A percentile compares a stretch with the other conserved stretches of the same genome.
Conservation (phyloP, 2,329 filamentous ascomycete species). For the Blumeriella jaapii region DNA sequence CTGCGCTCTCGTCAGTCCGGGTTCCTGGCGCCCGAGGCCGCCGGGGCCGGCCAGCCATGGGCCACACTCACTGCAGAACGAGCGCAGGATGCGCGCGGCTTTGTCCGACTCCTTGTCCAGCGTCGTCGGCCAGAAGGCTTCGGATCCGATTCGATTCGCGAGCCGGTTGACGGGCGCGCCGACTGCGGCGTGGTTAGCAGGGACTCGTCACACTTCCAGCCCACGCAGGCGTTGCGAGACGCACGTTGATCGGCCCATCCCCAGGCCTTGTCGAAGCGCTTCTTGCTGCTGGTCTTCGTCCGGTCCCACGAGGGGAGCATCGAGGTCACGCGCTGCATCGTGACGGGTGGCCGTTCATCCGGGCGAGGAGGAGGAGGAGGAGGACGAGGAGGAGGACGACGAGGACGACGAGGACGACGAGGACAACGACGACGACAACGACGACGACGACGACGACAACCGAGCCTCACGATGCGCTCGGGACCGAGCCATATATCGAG, state of each 20-base stretch:
- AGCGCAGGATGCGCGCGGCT: conserved; percentile 76
- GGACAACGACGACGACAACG: too few relatives aligned
- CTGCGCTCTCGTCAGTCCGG: conserved; percentile 24
- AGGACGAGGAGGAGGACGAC: too few relatives aligned
- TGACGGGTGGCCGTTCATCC: conserved; percentile 11
- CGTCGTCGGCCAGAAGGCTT: conserved; percentile 76
- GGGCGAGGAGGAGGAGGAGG: too few relatives aligned
- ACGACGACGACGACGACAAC: too few relatives aligned
- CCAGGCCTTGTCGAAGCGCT: conserved; percentile 66
- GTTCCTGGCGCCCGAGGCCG: conserved; percentile 2
- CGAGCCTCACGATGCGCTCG: too few relatives aligned
- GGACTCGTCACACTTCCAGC: too few relatives aligned
- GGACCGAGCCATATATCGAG: too few relatives aligned
- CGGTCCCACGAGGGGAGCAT: conserved; percentile 37
- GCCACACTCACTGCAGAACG: conserved; percentile 79
- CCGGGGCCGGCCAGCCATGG: too few relatives aligned
- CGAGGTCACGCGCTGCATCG: conserved; percentile 26
- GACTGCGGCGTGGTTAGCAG: conserved; percentile 27
- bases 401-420: too few relatives aligned
- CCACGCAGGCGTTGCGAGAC: conserved; percentile 1
- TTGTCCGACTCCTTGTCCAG: conserved; percentile 88
- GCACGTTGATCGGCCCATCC: conserved; percentile 50
- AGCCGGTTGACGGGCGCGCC: conserved; percentile 69
- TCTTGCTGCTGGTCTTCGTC: conserved; percentile 44
- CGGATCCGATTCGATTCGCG: conserved; percentile 69